Conservation (phyloP, 192 early-diverging fungal genomes). For the Coemansia sp. region DNA sequence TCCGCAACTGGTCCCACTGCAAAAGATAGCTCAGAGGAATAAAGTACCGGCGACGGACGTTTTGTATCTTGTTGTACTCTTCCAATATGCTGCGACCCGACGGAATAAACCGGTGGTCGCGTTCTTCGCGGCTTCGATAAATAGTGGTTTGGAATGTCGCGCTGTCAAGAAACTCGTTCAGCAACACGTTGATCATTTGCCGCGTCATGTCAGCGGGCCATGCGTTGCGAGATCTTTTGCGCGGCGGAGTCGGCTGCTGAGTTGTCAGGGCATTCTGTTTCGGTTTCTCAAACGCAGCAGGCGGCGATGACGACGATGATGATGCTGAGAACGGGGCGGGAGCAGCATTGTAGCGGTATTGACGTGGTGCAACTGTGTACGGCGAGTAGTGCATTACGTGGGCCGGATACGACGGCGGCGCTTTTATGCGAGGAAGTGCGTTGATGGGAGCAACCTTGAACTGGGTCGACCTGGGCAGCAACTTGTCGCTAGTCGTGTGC, state of each 20-base stretch:
- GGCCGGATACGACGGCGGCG: not conserved
- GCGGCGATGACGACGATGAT: conserved; percentile 16
- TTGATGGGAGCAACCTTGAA: not conserved
- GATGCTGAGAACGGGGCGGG: not conserved
- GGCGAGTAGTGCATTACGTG: not conserved
- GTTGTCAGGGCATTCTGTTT: too few relatives aligned
- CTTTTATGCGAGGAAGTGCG: not conserved
- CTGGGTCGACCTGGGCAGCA: not conserved
- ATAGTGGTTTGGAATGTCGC: conserved; percentile 44
- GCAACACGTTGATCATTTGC: conserved; percentile 48
- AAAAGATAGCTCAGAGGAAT: conserved; percentile 51
- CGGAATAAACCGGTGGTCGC: conserved; percentile 34
- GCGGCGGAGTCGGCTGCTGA: conserved; percentile 13
- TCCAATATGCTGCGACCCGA: conserved; percentile 44
- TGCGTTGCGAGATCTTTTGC: conserved; percentile 48
- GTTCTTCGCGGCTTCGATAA: conserved; percentile 52
- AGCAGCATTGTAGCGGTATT: not conserved
- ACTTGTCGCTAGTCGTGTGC: not conserved
- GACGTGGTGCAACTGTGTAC: not conserved
- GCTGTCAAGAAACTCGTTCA: conserved; percentile 46
- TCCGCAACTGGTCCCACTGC: conserved; percentile 45
- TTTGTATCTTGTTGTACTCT: conserved; percentile 54
- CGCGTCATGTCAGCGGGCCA: conserved; percentile 48
- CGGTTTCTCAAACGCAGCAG: not conserved
- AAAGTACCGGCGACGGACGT: conserved; percentile 44